These are phyloP conservation scores for Leccinellum rugosiceps DNA, from an alignment of 768 basidiomycete genomes.

Conservation along the genomic window DNA sequence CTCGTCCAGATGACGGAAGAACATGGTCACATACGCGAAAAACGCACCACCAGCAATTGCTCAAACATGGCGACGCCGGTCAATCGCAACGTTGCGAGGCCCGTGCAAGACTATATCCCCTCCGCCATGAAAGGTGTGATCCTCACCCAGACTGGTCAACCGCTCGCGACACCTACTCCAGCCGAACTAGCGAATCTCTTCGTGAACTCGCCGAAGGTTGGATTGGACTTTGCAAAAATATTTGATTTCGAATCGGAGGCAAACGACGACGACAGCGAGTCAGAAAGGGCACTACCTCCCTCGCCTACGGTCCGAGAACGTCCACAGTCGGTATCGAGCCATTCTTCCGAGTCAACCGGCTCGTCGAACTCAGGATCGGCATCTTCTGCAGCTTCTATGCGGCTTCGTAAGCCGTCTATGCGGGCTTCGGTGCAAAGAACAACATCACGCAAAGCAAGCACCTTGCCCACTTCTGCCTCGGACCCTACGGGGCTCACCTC, in stretches of 20 bases:
- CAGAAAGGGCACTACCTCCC: constrained; percentile 35
- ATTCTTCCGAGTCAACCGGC: constrained; percentile 27
- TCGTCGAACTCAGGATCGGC: constrained; percentile 20
- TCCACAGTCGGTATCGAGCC: constrained; percentile 29
- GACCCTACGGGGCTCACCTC: constrained; percentile 36
- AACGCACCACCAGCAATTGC: constrained; percentile 12
- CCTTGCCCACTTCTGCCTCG: constrained; percentile 38
- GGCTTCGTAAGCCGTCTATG: constrained; percentile 56
- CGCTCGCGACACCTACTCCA: constrained; percentile 67
- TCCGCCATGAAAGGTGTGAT: constrained; percentile 78
- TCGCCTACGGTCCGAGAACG: constrained; percentile 48
- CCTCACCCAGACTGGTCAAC: constrained; percentile 74
- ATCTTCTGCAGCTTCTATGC: constrained; percentile 38
- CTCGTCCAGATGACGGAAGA: constrained; percentile 37
- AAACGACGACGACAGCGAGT: constrained; percentile 31
- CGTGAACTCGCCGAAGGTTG: constrained; percentile 64
- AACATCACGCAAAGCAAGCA: constrained; percentile 14
- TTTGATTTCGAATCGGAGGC: constrained; percentile 54
- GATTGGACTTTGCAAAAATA: constrained; percentile 73
- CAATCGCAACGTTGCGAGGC: constrained; percentile 33
- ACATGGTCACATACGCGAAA: constrained; percentile 23
- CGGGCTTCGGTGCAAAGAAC: constrained; percentile 39
- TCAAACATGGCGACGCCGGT: constrained; percentile 49
- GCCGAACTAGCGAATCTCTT: constrained; percentile 65
- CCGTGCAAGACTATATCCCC: constrained; percentile 25